Conservation (phyloP, 768 basidiomycete genomes). For the Leccinum disarticulatum region DNA sequence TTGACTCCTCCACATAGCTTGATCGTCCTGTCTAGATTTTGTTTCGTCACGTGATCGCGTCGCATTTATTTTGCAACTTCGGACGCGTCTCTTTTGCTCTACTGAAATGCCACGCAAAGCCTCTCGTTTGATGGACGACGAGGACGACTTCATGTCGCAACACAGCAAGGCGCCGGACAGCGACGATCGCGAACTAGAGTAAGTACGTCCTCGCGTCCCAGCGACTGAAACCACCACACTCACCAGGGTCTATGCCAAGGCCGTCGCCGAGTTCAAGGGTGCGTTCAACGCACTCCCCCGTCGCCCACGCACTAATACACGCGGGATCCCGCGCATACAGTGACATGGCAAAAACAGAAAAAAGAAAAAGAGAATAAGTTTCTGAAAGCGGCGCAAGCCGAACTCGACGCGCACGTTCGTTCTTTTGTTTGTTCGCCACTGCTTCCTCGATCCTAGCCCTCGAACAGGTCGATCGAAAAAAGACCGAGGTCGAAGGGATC, state of each 20-base stretch:
- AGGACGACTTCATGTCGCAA: conserved; percentile 20
- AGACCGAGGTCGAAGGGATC: conserved; percentile 18
- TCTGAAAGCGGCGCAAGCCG: conserved; percentile 20
- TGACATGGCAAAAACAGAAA: conserved; percentile 35
- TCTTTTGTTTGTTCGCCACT: background rate
- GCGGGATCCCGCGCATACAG: conserved; percentile 10
- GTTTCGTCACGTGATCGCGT: conserved; percentile 25
- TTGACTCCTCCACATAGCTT: conserved; percentile 32
- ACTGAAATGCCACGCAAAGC: conserved; percentile 16
- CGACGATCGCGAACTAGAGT: conserved; percentile 32
- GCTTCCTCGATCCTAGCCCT: background rate
- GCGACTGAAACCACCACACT: background rate
- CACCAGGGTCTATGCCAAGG: conserved; percentile 28
- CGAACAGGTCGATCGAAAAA: conserved; percentile 25
- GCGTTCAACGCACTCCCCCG: background rate
- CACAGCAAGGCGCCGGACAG: conserved; percentile 19
- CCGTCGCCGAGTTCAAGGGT: conserved; percentile 35
- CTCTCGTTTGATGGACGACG: conserved; percentile 12
- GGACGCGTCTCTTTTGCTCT: background rate
- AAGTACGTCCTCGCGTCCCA: background rate
- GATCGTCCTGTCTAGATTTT: conserved; percentile 30
- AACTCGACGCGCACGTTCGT: conserved; percentile 30
- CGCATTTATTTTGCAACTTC: background rate
- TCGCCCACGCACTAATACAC: background rate
- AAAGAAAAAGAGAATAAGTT: conserved; percentile 25